Percentiles rank a stretch among this genome's conserved stretches.
phyloP scores from a whole-genome alignment of 768 basidiomycete genomes.

The Trametes coccinea region DNA sequence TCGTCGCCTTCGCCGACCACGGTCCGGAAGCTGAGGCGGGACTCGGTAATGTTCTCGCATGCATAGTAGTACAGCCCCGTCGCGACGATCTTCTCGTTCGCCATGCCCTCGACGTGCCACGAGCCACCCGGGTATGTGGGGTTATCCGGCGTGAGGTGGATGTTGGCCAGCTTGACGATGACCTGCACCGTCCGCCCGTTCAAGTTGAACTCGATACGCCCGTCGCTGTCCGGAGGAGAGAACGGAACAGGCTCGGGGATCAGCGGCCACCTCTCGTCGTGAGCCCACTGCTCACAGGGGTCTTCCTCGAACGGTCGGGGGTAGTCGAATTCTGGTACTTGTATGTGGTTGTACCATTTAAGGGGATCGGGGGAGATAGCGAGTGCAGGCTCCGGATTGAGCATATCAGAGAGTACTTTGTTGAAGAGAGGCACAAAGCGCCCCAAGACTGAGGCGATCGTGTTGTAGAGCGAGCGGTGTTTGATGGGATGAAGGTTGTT shows the following conservation, averaged over 20 bases:
- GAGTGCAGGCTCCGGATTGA: conserved; percentile 1
- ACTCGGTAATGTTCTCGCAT: no score
- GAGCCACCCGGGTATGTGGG: no score
- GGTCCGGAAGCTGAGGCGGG: no score
- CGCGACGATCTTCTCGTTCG: no score
- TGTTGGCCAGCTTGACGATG: conserved; percentile 11
- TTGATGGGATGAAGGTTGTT: conserved; percentile 32
- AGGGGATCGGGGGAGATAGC: conserved; percentile 5
- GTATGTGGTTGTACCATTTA: conserved; percentile 11
- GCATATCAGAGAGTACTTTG: conserved; percentile 24
- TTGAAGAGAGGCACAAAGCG: conserved; percentile 32
- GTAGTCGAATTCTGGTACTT: not conserved
- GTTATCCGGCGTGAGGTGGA: not conserved
- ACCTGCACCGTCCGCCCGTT: conserved; percentile 33
- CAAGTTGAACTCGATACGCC: not conserved
- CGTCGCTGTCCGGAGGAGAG: not conserved
- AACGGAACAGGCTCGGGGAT: conserved; percentile 20
- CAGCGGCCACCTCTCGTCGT: conserved; percentile 6
- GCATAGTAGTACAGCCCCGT: no score
- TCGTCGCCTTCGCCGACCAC: no score
- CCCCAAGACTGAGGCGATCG: conserved; percentile 22
- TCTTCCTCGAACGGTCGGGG: not conserved
- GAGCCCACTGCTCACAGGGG: conserved; percentile 5
- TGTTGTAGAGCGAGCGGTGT: conserved; percentile 19
- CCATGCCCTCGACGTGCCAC: no score